Evolutionary conservation across 306 rosid species (phyloP).

Genomic region (Prinsepia uniflora): DNA sequence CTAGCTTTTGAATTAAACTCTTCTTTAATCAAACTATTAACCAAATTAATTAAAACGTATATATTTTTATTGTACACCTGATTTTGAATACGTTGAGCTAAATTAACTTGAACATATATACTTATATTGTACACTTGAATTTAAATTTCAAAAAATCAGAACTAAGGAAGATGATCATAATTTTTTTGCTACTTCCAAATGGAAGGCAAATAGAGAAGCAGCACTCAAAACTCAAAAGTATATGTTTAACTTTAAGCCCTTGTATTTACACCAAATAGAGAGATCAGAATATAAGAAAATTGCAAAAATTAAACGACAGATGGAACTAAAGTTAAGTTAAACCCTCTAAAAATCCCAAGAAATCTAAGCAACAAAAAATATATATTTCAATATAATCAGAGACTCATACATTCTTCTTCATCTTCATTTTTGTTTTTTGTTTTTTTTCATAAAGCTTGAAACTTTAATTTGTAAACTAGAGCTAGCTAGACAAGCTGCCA

Average conservation of each 20-base stretch:
- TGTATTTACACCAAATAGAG: neutral
- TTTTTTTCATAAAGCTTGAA: too few species aligned
- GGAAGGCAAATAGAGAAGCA: neutral
- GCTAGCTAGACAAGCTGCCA: conserved; percentile 38
- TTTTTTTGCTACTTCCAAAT: conserved; percentile 7
- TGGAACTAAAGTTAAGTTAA: conserved; percentile 5
- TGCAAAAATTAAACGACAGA: neutral
- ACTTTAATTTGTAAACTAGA: neutral
- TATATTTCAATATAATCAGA: conserved; percentile 3
- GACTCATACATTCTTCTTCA: neutral
- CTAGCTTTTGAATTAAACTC: too few species aligned
- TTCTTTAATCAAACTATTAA: too few species aligned
- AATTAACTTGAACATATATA: too few species aligned
- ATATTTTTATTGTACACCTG: too few species aligned
- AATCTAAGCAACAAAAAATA: conserved; percentile 6
- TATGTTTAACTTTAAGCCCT: conserved; percentile 6
- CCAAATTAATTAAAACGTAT: too few species aligned
- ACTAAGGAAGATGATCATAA: neutral
- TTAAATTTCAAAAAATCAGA: too few species aligned
- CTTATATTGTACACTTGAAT: too few species aligned
- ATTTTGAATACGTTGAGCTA: too few species aligned
- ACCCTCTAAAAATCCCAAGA: conserved; percentile 3
- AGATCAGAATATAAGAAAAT: neutral
- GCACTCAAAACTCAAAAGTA: neutral
- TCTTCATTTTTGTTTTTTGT: too few species aligned